A percentile compares a stretch with the other conserved stretches of the same genome.
Conservation (phyloP, 2,329 filamentous ascomycete genomes). For the Cladosporium sp. region DNA sequence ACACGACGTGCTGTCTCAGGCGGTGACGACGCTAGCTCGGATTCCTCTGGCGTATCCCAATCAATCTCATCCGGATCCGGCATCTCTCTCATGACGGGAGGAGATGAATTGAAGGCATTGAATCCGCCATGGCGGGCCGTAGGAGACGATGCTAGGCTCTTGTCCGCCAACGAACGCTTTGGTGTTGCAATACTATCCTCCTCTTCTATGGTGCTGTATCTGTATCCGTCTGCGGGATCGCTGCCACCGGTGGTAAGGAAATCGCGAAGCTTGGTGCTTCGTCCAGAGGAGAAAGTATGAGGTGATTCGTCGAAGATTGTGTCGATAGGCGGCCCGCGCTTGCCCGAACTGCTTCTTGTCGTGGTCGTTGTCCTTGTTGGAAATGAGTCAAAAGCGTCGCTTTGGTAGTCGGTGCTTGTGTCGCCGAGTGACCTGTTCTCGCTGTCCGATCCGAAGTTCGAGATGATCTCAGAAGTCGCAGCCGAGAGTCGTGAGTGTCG, state of each 20-base stretch:
- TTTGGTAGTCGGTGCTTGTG: conserved; percentile 76
- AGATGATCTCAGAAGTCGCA: conserved; percentile 61
- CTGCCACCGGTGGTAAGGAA: conserved; percentile 50
- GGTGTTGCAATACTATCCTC: conserved; percentile 54
- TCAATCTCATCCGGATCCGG: conserved; percentile 41
- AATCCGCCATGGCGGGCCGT: conserved; percentile 38
- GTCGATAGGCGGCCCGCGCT: conserved; percentile 71
- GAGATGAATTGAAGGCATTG: conserved; percentile 46
- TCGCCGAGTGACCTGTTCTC: conserved; percentile 71
- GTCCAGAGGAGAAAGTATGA: conserved; percentile 35
- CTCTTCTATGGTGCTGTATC: conserved; percentile 53
- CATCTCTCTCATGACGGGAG: conserved; percentile 46
- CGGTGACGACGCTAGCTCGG: conserved; percentile 27
- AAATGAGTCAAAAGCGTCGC: conserved; percentile 77
- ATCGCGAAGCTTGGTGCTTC: conserved; percentile 48
- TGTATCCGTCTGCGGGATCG: conserved; percentile 37
- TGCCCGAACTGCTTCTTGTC: conserved; percentile 66
- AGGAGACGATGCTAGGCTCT: conserved; percentile 38
- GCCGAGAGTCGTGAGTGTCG: conserved; percentile 52
- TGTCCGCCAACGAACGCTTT: conserved; percentile 45
- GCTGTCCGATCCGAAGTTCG: conserved; percentile 70
- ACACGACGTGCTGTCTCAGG: conserved; percentile 10
- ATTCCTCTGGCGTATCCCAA: conserved; percentile 41
- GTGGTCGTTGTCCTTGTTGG: conserved; percentile 67
- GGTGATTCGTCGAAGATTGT: conserved; percentile 80